A percentile compares a stretch with the other conserved stretches of the same genome.
Evolutionary conservation across 2,329 filamentous ascomycete genomes (phyloP).

Genomic region (Paecilomyces fulvus): DNA sequence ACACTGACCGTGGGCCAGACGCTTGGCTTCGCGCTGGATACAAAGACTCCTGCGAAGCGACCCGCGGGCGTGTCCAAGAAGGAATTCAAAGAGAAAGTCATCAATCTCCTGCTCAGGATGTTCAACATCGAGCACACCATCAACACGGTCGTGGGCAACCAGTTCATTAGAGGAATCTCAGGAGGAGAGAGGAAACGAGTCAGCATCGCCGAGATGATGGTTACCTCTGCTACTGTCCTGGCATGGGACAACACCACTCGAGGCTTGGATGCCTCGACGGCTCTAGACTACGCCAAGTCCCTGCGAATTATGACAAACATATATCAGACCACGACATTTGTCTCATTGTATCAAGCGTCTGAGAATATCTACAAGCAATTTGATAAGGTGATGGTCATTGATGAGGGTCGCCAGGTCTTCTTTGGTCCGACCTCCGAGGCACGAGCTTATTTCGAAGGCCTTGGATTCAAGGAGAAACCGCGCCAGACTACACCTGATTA

Average conservation of each 20-base stretch:
- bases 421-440: constrained; percentile 58
- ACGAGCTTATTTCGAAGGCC: constrained; percentile 59
- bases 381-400: constrained; percentile 60
- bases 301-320: constrained; percentile 60
- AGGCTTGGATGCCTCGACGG: constrained; percentile 65
- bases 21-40: constrained; percentile 61
- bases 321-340: constrained; percentile 51
- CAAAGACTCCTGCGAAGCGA: constrained; percentile 56
- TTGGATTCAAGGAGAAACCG: constrained; percentile 64
- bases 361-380: constrained; percentile 48
- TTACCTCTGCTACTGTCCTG: constrained; percentile 56
- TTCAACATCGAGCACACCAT: constrained; percentile 66
- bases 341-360: constrained; percentile 64
- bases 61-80: constrained; percentile 52
- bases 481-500: constrained; percentile 70
- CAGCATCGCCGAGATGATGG: constrained; percentile 68
- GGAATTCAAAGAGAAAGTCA: constrained; percentile 54
- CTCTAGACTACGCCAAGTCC: constrained; percentile 62
- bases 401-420: constrained; percentile 62
- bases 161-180: constrained; percentile 62
- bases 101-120: constrained; percentile 59
- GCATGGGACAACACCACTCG: constrained; percentile 71
- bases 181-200: constrained; percentile 72
- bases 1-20: constrained; percentile 70
- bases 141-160: constrained; percentile 66